Evolutionary conservation across 1,284 basidiomycete genomes (phyloP), one percentile per base, ranked within the genome.

Genomic region (Pseudozyma flocculosa): DNA sequence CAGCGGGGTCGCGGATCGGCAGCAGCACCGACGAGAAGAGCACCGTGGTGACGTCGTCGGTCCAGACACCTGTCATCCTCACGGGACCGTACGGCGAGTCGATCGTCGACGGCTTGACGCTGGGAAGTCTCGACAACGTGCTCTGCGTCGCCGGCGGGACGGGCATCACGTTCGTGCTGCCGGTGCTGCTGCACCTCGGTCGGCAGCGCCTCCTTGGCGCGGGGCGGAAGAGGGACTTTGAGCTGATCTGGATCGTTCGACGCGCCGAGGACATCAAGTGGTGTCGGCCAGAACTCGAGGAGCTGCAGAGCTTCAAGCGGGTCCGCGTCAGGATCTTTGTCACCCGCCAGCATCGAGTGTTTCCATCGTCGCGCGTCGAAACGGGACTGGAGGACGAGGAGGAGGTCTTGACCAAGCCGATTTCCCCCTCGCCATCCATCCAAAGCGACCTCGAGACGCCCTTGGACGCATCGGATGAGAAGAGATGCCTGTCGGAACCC

Each of bases 141-240:
- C 44, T 61, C 30, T 57, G 45, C 39, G 18, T 61, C 4, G 58
- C 58, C 13, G 58, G 58, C 14, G 58, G 58, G 7, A 56, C 58
- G 23, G 58, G 58, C 18, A 52, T 61, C 52, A 61, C 58, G 23
- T 61, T 46, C 23, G 58, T 61, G 10, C 44, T 61, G 2, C 58
- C 58, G 17, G 47, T 52, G 18, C 36, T 57, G n/a, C 23, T 50
- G 29, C 51, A 50, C 38, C 53, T 48, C 26, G 47, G 40, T 40
- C 22, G 17, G 9, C 37, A n/a, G 7, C 7, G 26, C 11, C 26
- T 29, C 7, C 11, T 29, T 5, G 21, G n/a, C 7, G 37, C 23
- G 3, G 8, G 13, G 8, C 9, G 15, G 11, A 8, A 19, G 15
- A 19, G 34, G 39, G 8, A 17, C 18, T 10, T 57, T 5, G 7